Conservation (phyloP, 2,329 filamentous ascomycete species). For the Fusarium sulawesiense region DNA sequence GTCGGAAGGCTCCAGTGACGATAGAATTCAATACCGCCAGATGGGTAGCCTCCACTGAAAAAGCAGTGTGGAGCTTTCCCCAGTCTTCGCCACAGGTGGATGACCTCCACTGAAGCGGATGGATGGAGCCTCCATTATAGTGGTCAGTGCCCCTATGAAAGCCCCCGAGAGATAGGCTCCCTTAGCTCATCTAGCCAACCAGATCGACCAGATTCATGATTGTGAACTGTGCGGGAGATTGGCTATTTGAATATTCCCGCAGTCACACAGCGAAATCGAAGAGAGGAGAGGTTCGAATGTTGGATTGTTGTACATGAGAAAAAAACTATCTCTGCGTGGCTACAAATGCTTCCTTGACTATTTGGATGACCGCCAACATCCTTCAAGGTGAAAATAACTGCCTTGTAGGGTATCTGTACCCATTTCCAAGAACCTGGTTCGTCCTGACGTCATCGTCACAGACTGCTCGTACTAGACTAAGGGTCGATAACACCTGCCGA, state of each 20-base stretch:
- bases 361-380: neutral
- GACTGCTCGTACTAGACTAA: neutral
- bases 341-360: neutral
- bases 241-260: neutral
- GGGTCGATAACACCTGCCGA: slow-evolving; percentile 19
- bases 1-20: slow-evolving; percentile 21
- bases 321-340: neutral
- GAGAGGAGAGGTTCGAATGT: neutral
- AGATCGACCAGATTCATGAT: slow-evolving; percentile 18
- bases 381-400: neutral
- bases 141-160: slow-evolving; percentile 22
- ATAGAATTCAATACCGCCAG: neutral
- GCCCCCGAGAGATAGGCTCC: slow-evolving; percentile 12
- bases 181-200: slow-evolving; percentile 24
- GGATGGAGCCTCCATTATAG: slow-evolving; percentile 16
- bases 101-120: slow-evolving; percentile 14
- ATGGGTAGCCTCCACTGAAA: slow-evolving; percentile 38
- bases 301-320: neutral
- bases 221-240: slow-evolving; percentile 11
- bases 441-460: slow-evolving; percentile 28
- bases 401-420: neutral
- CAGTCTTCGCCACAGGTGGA: slow-evolving; percentile 23
- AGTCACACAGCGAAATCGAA: neutral
- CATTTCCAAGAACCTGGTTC: neutral
- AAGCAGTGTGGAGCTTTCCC: slow-evolving; percentile 38